Base-by-base conservation (phyloP, 208 protist genomes). In the Plasmodiophora brassicae region DNA sequence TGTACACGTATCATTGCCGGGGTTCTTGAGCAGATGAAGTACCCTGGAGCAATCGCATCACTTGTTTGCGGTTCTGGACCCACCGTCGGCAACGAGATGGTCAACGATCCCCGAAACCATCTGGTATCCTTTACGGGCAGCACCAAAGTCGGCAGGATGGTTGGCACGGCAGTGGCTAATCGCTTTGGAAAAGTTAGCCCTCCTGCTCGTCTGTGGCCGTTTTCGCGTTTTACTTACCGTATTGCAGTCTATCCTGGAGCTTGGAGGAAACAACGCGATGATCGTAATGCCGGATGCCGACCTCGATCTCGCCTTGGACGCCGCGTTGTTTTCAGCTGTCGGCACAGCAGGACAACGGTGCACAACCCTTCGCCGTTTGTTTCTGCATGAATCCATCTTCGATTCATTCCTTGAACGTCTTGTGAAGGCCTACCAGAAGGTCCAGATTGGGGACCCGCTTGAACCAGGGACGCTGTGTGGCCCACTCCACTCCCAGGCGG, bases 231-330 rank as follows among this genome's bases (percentile, higher is more conserved):
- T n/a, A n/a, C n/a, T n/a, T n/a, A n/a, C n/a, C n/a, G n/a, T n/a
- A n/a, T n/a, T 93, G 39, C 65, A 85, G 36, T 90, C 88, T 46
- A 88, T 95, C 0, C 85, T 95, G 0, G 94, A 95, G 86, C 85
- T 95, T 0, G 94, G 94, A 71, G 94, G 94, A 50, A 95, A 95
- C 88, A 95, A 95, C 89, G 94, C 92, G n/a, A 89, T 95, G 43
- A 89, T 95, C 43, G 91, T 95, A 10, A 90, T 93, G 0, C 86
- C 92, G 32, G 93, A 95, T 88, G 94, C 94, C 38, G 84, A 95
- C 83, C 0, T 95, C 5, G 90, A 95, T 0, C 45, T 95, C 1
- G 92, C 85, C n/a, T n/a, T 95, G 0, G 84, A 57, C 50, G 54
- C 90, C 8, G 36, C 91, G 25, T 44, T 95, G 0, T 95, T 95